A percentile compares a stretch with the other conserved stretches of the same genome.
These are phyloP conservation scores for Streptanthus diversifolius DNA, from an alignment of 345 rosid species.

Conservation along the genomic window DNA sequence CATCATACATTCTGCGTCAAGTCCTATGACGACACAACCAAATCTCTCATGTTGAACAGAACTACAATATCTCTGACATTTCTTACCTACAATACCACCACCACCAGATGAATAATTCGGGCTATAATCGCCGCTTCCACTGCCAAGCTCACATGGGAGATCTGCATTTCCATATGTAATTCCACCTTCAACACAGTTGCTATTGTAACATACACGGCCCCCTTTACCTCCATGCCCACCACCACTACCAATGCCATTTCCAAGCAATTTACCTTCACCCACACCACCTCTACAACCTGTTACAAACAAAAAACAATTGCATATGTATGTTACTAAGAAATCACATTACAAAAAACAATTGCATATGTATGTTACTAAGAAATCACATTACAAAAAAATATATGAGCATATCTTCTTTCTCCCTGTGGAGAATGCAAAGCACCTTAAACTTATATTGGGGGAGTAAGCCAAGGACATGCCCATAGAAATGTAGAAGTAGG, in stretches of 20 bases:
- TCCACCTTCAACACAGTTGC: conserved; percentile 68
- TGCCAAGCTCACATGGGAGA: conserved; percentile 98
- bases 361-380: conserved; percentile 13
- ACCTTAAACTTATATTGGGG: conserved; percentile 14
- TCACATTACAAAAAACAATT: background rate
- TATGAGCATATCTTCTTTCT: conserved; percentile 15
- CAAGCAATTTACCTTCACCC: conserved; percentile 67
- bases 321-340: conserved; percentile 16
- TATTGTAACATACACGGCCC: conserved; percentile 70
- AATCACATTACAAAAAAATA: background rate
- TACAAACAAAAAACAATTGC: conserved; percentile 23
- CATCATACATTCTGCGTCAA: conserved; percentile 9
- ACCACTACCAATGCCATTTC: conserved; percentile 83
- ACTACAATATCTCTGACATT: background rate
- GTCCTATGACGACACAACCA: conserved; percentile 13
- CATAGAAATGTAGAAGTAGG: conserved; percentile 25
- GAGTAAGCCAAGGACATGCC: conserved; percentile 20
- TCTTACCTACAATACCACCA: conserved; percentile 89
- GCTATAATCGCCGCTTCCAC: conserved; percentile 93
- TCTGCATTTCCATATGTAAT: conserved; percentile 74
- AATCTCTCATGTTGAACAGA: background rate
- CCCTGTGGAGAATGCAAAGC: conserved; percentile 18
- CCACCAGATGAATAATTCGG: conserved; percentile 65
- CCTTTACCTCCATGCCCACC: conserved; percentile 99
- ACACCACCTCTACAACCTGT: conserved; percentile 94